Base-by-base conservation (phyloP, 768 basidiomycete genomes). In the Tulasnella sp. region DNA sequence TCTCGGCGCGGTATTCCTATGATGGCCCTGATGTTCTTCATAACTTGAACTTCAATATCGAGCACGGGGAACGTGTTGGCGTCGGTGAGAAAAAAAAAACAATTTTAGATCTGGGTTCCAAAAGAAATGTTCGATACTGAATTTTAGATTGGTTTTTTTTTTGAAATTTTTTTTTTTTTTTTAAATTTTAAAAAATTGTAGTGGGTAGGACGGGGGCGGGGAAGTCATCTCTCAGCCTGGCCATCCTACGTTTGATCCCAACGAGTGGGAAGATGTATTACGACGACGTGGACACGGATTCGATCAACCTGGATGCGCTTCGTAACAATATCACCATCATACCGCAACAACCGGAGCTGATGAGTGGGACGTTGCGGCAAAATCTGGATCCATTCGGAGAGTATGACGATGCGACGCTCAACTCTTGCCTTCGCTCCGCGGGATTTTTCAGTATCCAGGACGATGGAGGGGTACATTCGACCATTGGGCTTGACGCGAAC, bases 141-240 rank as follows among this genome's bases (percentile, higher is more conserved):
- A 2, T 7, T 12, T 7, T 12, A 21, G 10, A 30, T 17, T 44
- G 17, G n/a, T 2, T 8, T 44, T 29, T 38, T 4, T 12, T 29
- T 4, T 11, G 3, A n/a, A 24, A 3, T n/a, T 9, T 4, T 2
- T 21, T 7, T 10, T 7, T 7, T 10, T 8, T 7, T 19, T 17
- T 41, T 4, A 15, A 38, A 34, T 49, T 9, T 48, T 25, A 10
- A 4, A 19, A 3, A 7, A 2, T 31, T n/a, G n/a, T 24, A 77
- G 79, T 82, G 29, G 81, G 81, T 3, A 69, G 80, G 21, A 83
- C 81, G 1, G 81, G 81, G 15, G 78, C 76, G 64, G 81, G 81
- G 4, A 68, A 76, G 74, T 76, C 75, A 58, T 76, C 76, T 4
- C 60, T 79, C 62, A 80, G 80, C 1, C 68, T 83, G n/a, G 73